A percentile compares a stretch with the other conserved stretches of the same genome.
These are phyloP conservation scores for Lodderomyces theae DNA, from an alignment of 1,139 yeast genomes.

Conservation along the genomic window DNA sequence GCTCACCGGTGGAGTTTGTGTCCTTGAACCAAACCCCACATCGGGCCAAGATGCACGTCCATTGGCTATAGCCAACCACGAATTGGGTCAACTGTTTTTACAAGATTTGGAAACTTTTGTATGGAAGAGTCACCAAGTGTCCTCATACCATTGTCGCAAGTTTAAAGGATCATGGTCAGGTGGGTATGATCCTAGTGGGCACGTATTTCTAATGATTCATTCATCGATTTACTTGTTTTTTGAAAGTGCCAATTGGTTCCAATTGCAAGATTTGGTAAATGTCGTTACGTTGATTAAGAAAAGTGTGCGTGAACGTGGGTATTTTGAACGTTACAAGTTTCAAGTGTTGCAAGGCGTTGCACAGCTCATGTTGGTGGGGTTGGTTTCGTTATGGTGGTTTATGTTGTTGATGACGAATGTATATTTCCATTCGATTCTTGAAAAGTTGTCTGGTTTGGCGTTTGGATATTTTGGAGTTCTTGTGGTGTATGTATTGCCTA, in stretches of 20 bases:
- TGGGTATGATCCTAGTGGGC: constrained; percentile 97
- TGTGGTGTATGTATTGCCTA: constrained; percentile 13
- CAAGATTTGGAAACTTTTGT: constrained; percentile 10
- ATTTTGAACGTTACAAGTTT: constrained; percentile 14
- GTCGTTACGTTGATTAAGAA: background rate
- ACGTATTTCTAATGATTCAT: constrained; percentile 75
- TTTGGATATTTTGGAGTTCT: constrained; percentile 55
- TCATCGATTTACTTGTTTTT: constrained; percentile 67
- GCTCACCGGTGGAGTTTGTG: constrained; percentile 79
- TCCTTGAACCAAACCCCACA: constrained; percentile 1
- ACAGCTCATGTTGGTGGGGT: constrained; percentile 35
- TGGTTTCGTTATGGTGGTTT: constrained; percentile 73
- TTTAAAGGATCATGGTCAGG: constrained; percentile 78
- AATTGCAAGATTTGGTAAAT: constrained; percentile 1
- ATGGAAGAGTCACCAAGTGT: constrained; percentile 23
- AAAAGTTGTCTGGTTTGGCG: constrained; percentile 63
- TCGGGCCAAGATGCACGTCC: background rate
- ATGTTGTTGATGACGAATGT: constrained; percentile 84
- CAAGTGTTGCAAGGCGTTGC: constrained; percentile 30
- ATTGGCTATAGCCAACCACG: background rate
- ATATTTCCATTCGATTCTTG: constrained; percentile 78
- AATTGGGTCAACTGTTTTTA: constrained; percentile 2
- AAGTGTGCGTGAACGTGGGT: background rate
- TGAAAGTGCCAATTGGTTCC: constrained; percentile 53
- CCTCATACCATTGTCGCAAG: constrained; percentile 57